phyloP scores from a whole-genome alignment of 371 early-diverging fungal genomes.

The Basidiobolus meristosporus region DNA sequence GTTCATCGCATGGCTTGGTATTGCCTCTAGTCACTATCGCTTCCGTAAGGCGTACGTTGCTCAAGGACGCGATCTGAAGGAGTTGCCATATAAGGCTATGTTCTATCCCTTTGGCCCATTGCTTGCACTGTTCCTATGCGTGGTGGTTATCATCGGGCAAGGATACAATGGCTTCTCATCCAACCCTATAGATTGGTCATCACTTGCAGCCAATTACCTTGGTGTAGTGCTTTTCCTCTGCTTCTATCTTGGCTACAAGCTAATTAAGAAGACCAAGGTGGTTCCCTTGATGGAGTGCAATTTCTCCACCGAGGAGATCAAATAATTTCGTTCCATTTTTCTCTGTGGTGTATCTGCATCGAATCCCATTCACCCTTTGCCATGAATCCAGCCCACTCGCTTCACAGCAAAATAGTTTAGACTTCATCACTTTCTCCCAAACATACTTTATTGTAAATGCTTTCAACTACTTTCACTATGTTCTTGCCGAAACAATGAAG shows the following conservation, averaged over 20 bases:
- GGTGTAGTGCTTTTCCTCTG: constrained; percentile 25
- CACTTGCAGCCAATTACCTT: constrained; percentile 13
- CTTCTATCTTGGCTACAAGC: constrained; percentile 29
- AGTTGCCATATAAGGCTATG: constrained; percentile 52
- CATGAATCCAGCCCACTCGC: no score
- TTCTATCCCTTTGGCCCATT: constrained; percentile 52
- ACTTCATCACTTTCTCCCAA: no score
- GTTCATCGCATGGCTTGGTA: constrained; percentile 65
- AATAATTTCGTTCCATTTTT: no score
- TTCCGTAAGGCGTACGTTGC: constrained; percentile 56
- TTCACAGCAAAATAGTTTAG: no score
- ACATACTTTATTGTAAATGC: no score
- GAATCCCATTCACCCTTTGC: no score
- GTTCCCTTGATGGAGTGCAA: constrained; percentile 32
- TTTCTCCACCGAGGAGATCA: no score
- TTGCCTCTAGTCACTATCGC: constrained; percentile 55
- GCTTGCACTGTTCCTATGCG: constrained; percentile 32
- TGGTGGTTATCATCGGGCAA: constrained; percentile 43
- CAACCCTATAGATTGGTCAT: constrained; percentile 6
- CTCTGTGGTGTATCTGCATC: no score
- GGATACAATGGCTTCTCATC: constrained; percentile 9
- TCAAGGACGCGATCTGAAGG: constrained; percentile 37
- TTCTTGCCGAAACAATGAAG: no score
- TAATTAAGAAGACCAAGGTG: constrained; percentile 16
- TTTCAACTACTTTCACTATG: no score